Conservation (phyloP, 2,329 filamentous ascomycete species). For the Coniella lustricola region DNA sequence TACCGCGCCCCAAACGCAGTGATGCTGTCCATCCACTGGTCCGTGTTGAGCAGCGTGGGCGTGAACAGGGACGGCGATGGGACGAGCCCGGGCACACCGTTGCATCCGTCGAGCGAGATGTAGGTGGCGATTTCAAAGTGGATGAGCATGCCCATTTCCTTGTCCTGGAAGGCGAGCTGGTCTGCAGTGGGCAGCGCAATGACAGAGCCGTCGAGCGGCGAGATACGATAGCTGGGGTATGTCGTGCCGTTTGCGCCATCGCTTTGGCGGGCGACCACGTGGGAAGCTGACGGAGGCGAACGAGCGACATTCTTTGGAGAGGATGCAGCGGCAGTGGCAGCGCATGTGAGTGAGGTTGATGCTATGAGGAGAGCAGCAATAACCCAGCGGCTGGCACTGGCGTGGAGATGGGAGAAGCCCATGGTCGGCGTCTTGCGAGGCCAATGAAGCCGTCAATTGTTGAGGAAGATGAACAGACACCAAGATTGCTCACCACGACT, state of each 20-base stretch:
- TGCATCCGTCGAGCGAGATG: conserved; percentile 22
- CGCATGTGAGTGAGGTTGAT: too few species aligned
- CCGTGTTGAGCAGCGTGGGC: conserved; percentile 20
- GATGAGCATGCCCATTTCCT: conserved; percentile 22
- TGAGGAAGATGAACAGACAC: too few species aligned
- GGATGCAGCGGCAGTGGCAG: too few species aligned
- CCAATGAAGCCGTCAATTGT: too few species aligned
- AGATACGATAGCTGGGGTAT: conserved; percentile 17
- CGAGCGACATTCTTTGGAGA: too few species aligned
- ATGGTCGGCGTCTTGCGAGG: too few species aligned
- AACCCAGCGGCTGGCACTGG: too few species aligned
- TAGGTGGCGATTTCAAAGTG: conserved; percentile 24
- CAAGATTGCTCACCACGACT: too few species aligned
- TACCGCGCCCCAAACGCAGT: conserved; percentile 22
- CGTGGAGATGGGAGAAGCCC: too few species aligned
- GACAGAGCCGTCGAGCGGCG: conserved; percentile 21
- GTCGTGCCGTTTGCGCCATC: conserved; percentile 1
- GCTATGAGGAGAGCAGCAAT: too few species aligned
- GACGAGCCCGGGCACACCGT: conserved; percentile 21
- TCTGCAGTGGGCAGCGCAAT: conserved; percentile 22
- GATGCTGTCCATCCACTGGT: conserved; percentile 24
- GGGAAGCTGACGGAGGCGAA: too few species aligned
- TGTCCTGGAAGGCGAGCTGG: conserved; percentile 22
- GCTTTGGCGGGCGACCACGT: too few species aligned
- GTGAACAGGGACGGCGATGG: conserved; percentile 19